Base-by-base conservation (phyloP, 306 rosid species). In the Quercus alba region DNA sequence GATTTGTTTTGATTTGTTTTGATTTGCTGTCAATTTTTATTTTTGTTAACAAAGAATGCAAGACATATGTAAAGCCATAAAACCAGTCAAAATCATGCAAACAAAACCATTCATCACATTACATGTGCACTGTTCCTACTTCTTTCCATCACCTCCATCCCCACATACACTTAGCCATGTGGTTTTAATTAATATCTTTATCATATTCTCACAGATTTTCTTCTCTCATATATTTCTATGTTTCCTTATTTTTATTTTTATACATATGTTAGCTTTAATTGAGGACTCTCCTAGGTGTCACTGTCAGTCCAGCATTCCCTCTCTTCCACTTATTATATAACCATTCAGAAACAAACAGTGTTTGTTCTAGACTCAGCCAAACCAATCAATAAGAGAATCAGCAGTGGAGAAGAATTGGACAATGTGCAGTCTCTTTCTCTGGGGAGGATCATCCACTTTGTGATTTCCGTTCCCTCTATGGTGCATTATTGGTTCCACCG, bases 401-500 rank as follows among this genome's bases (percentile, higher is more conserved):
- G 14, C 8, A 18, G 2, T 38, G 56, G 17, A 76, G 62, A 77
- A 82, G 86, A 85, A 76, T 61, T 75, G 41, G 73, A 82, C 88
- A 46, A 68, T 80, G 78, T 80, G 35, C 56, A 23, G 61, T 61
- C 56, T 28, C 72, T 75, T 3, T 78, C 64, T 19, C 51, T 10
- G 33, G 11, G 46, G 11, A 41, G 11, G 49, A 8, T 30, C 14
- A 23, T 58, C 26, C 52, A 38, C 89, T 17, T 86, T 19, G 87
- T 84, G 67, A 74, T 4, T 73, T 82, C 88, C 85, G 84, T 80
- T 77, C 71, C 23, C 5, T 73, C 54, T 59, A 19, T 56, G 5
- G 66, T 67, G 72, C 89, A 75, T 89, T 85, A 73, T 89, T 85
- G 88, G 58, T 38, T 56, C 5, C 56, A 83, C 81, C 86, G 84